Evolutionary conservation across 176 grass and related monocot genomes (phyloP).

Genomic region (Aegilops speltoides): DNA sequence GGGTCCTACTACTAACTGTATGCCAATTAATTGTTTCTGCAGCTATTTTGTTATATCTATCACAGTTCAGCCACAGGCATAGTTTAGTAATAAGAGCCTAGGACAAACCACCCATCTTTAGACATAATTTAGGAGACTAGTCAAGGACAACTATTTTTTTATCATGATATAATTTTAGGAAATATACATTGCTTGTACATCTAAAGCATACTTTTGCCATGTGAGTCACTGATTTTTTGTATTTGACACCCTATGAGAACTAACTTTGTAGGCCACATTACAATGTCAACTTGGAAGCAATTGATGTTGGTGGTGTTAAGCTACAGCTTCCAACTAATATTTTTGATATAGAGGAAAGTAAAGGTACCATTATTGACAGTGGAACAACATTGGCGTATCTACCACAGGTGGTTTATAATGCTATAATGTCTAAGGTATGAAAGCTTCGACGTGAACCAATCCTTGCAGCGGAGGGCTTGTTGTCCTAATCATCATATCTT

Average conservation of each 20-base stretch:
- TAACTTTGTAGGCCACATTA: constrained; percentile 74
- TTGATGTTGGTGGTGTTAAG: constrained; percentile 63
- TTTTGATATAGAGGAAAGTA: constrained; percentile 51
- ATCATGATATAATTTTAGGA: not conserved
- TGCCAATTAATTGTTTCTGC: not conserved
- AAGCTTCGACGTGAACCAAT: constrained; percentile 17
- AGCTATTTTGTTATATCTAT: not conserved
- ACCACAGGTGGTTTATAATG: constrained; percentile 57
- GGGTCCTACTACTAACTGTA: not conserved
- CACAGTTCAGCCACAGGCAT: not conserved
- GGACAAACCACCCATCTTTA: not conserved
- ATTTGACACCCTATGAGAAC: constrained; percentile 8
- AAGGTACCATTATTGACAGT: constrained; percentile 90
- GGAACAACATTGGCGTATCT: constrained; percentile 93
- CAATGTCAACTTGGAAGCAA: constrained; percentile 77
- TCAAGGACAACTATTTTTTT: not conserved
- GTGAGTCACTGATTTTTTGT: not conserved
- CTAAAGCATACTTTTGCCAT: not conserved
- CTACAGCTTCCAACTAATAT: constrained; percentile 64
- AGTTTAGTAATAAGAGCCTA: not conserved
- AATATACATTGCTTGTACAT: not conserved
- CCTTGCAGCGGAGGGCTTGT: not conserved
- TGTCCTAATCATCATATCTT: constrained; percentile 13
- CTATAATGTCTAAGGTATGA: constrained; percentile 53
- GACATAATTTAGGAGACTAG: not conserved